These are phyloP conservation scores for Verbascum thapsus DNA, from an alignment of 257 asterid species.

Conservation along the genomic window DNA sequence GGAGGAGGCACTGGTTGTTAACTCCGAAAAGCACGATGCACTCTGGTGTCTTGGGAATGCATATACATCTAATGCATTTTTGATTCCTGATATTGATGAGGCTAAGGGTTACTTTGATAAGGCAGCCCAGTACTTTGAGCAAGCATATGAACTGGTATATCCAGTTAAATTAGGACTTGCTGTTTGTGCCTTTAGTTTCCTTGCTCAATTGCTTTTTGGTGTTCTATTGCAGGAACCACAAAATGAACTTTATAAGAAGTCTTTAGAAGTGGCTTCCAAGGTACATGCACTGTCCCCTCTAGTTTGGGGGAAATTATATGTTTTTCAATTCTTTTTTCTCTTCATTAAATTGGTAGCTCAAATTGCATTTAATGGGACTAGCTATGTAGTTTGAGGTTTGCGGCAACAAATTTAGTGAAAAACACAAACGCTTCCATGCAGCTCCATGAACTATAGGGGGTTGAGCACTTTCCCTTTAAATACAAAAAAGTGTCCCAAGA, in stretches of 20 bases:
- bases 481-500: no score
- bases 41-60: constrained; percentile 96
- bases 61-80: constrained; percentile 69
- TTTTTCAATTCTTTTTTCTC: constrained; percentile 10
- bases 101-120: constrained; percentile 63
- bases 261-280: constrained; percentile 78
- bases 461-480: no score
- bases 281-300: constrained; percentile 37
- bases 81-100: constrained; percentile 68
- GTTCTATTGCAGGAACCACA: constrained; percentile 66
- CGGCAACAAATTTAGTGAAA: neutral
- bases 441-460: no score
- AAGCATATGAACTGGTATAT: constrained; percentile 70
- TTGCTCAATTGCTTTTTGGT: constrained; percentile 1
- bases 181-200: constrained; percentile 10
- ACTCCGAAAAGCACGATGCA: constrained; percentile 72
- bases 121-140: constrained; percentile 62
- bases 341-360: constrained; percentile 5
- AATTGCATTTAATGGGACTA: constrained; percentile 9
- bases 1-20: constrained; percentile 76
- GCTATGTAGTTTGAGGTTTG: constrained; percentile 12
- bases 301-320: neutral
- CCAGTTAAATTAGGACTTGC: neutral
- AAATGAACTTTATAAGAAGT: constrained; percentile 77
- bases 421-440: no score